phyloP scores from a whole-genome alignment of 148 eudicot species.

The Rhododendron ferrugineum region DNA sequence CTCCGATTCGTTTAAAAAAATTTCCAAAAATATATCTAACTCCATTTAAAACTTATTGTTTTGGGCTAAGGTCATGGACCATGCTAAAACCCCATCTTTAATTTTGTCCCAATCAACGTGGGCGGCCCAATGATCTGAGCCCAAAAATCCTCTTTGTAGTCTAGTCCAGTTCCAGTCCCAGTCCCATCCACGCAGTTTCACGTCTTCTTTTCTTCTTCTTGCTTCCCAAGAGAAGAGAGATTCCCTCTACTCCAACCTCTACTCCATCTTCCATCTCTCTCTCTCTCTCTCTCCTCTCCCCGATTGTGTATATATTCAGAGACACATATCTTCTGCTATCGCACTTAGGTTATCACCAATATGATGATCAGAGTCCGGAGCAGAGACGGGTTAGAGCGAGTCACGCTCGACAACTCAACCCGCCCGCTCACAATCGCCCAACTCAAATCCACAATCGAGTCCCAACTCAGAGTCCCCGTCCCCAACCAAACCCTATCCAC shows the following conservation, averaged over 20 bases:
- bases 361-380: constrained; percentile 85
- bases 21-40: too few relatives aligned
- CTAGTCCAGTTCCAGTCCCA: neutral
- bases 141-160: neutral
- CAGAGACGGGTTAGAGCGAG: constrained; percentile 76
- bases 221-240: neutral
- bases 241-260: neutral
- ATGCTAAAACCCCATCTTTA: neutral
- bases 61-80: neutral
- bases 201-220: neutral
- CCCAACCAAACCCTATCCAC: constrained; percentile 61
- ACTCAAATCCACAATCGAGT: constrained; percentile 71
- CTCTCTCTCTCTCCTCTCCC: neutral
- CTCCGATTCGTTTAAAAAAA: too few relatives aligned
- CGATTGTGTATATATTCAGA: neutral
- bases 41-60: neutral
- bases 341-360: constrained; percentile 2
- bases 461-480: constrained; percentile 65
- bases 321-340: neutral
- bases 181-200: neutral
- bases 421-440: constrained; percentile 50
- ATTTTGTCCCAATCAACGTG: neutral
- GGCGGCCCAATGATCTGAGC: neutral
- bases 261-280: neutral
- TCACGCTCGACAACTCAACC: constrained; percentile 32